Base-by-base conservation (phyloP, 2,329 filamentous ascomycete genomes). In the Aspergillus glaucus region DNA sequence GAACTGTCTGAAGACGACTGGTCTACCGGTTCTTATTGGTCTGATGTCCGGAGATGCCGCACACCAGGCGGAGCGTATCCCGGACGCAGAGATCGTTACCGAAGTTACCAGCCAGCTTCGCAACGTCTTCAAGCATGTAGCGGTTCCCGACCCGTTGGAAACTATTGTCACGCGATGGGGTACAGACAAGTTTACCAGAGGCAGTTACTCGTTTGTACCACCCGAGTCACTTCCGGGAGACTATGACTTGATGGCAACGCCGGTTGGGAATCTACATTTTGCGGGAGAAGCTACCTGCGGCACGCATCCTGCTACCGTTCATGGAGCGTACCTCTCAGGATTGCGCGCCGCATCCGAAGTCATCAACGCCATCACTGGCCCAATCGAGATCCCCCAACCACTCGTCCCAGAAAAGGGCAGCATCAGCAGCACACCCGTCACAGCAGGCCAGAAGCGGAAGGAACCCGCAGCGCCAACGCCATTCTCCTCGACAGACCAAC, bases 31-130 rank as follows among this genome's bases (percentile, higher is more conserved):
- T 45, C 77, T 96, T 21, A 83, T 97, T 52, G 93, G 89, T 7
- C 78, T 98, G 24, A 96, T 98, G 92, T 92, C 92, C 44, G 93
- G 93, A 19, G 88, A 96, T 58, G 88, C 94, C 17, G 93, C 91
- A 14, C 88, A 90, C 58, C 87, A 95, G 54, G 89, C 89, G 0
- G 94, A 98, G 68, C 76, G 76, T 45, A 83, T 84, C 1, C 79
- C 82, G 46, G 87, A 96, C 57, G 80, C 86, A 36, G 80, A 82
- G 37, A 81, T 98, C 6, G 76, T 97, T 39, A 71, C 77, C 4
- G 92, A 97, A 67, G 91, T 93, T 32, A 91, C 87, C 1, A 76
- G 80, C 8, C 83, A 94, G 32, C 75, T 97, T 17, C 81, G 84
- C 40, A 83, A 82, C 56, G 83, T 95, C 42, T 96, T 95, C 62